Conservation (phyloP, 2,329 filamentous ascomycete species). For the Talaromyces sp. region DNA sequence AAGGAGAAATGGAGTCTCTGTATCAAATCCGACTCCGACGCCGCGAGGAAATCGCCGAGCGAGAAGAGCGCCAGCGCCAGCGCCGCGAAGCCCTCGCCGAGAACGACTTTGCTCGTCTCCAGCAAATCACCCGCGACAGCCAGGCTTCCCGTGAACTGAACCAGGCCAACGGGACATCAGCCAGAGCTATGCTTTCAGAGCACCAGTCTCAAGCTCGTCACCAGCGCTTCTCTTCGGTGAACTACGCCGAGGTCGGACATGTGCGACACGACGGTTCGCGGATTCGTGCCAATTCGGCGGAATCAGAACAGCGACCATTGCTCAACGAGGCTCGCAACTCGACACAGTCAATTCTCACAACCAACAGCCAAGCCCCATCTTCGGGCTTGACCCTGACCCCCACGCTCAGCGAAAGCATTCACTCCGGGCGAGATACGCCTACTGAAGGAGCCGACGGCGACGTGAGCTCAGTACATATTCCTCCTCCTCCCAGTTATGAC, state of each 20-base stretch:
- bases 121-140: conserved; percentile 54
- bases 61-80: conserved; percentile 67
- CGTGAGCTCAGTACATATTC: conserved; percentile 8
- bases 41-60: conserved; percentile 68
- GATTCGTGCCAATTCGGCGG: conserved; percentile 41
- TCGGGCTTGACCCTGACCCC: conserved; percentile 5
- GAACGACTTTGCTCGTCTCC: conserved; percentile 65
- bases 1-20: conserved; percentile 86
- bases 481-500: conserved; percentile 22
- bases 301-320: conserved; percentile 44
- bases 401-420: conserved; percentile 4
- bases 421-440: conserved; percentile 3
- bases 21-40: conserved; percentile 83
- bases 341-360: conserved; percentile 20
- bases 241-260: conserved; percentile 43
- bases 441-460: conserved; percentile 9
- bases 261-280: conserved; percentile 47
- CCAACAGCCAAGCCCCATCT: conserved; percentile 4
- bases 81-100: conserved; percentile 67
- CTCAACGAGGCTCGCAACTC: conserved; percentile 29
- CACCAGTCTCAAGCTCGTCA: conserved; percentile 41
- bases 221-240: conserved; percentile 43
- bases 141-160: conserved; percentile 45
- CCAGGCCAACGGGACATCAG: conserved; percentile 27
- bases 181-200: conserved; percentile 38